Conservation (phyloP, 2,329 filamentous ascomycete genomes). For the Colletotrichum eleusines region DNA sequence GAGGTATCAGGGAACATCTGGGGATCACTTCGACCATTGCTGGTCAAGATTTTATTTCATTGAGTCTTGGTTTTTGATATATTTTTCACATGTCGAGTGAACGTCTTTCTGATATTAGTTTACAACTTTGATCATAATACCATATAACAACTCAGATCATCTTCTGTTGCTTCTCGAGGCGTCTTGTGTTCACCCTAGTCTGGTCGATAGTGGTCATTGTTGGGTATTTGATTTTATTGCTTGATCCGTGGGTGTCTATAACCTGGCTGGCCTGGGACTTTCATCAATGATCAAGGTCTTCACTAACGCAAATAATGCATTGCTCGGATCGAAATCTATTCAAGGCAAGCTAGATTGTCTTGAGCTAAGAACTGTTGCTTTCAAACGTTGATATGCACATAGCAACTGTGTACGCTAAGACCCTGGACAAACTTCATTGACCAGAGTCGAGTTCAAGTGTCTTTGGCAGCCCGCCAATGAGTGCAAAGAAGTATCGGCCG, state of each 20-base stretch:
- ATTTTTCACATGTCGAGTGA: not conserved
- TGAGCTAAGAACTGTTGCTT: not conserved
- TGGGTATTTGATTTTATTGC: too few relatives aligned
- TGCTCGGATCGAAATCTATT: not conserved
- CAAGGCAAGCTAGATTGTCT: not conserved
- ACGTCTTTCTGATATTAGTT: too few relatives aligned
- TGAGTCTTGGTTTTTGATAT: not conserved
- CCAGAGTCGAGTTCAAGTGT: not conserved
- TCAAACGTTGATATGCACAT: not conserved
- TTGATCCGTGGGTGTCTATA: not conserved
- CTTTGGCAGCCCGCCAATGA: not conserved
- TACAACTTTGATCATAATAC: too few relatives aligned
- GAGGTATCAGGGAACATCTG: not conserved
- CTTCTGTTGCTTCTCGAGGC: too few relatives aligned
- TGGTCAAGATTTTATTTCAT: not conserved
- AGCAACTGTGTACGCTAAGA: too few relatives aligned
- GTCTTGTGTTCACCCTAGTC: not conserved
- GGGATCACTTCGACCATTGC: not conserved
- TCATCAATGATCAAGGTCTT: not conserved
- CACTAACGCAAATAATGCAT: not conserved
- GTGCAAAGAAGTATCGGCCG: too few relatives aligned
- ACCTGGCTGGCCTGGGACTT: not conserved
- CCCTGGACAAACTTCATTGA: too few relatives aligned
- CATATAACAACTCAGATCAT: not conserved
- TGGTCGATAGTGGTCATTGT: not conserved